Percentiles rank a stretch among this genome's conserved stretches.
Evolutionary conservation across 768 basidiomycete genomes (phyloP).

Genomic region (Lentinula detonsa): DNA sequence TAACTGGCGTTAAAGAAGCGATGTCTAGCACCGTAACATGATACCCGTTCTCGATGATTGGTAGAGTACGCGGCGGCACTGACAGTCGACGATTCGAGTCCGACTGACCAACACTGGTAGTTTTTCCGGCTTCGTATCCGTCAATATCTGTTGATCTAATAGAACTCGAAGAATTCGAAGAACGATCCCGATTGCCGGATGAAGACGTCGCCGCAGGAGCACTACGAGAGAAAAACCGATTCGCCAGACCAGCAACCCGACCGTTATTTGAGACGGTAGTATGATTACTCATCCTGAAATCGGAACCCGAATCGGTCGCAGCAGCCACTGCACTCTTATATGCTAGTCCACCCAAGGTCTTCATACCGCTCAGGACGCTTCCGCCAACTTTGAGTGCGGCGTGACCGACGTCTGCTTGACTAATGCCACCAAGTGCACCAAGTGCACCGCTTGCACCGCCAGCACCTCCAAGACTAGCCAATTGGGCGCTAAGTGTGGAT

Average conservation of each 20-base stretch:
- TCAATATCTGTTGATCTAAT: neutral
- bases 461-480: constrained; percentile 6
- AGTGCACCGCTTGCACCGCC: constrained; percentile 5
- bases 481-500: constrained; percentile 5
- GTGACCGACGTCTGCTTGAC: constrained; percentile 44
- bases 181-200: constrained; percentile 14
- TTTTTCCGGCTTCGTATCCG: constrained; percentile 9
- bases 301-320: constrained; percentile 11
- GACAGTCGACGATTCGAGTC: neutral
- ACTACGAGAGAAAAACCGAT: constrained; percentile 54
- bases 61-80: constrained; percentile 18
- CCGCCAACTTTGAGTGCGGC: constrained; percentile 57
- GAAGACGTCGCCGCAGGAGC: constrained; percentile 41
- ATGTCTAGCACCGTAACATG: constrained; percentile 58
- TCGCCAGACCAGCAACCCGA: constrained; percentile 19
- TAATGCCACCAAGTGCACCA: constrained; percentile 12
- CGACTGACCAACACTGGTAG: neutral
- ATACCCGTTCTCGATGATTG: constrained; percentile 24
- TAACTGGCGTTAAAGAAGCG: constrained; percentile 12
- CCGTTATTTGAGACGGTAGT: constrained; percentile 7
- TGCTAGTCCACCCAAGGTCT: constrained; percentile 56
- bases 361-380: constrained; percentile 57
- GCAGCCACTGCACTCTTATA: constrained; percentile 40
- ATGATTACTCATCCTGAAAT: constrained; percentile 5
- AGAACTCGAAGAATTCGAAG: neutral